Evolutionary conservation across 192 early-diverging fungal species (phyloP).

Genomic region (Entomortierella lignicola): DNA sequence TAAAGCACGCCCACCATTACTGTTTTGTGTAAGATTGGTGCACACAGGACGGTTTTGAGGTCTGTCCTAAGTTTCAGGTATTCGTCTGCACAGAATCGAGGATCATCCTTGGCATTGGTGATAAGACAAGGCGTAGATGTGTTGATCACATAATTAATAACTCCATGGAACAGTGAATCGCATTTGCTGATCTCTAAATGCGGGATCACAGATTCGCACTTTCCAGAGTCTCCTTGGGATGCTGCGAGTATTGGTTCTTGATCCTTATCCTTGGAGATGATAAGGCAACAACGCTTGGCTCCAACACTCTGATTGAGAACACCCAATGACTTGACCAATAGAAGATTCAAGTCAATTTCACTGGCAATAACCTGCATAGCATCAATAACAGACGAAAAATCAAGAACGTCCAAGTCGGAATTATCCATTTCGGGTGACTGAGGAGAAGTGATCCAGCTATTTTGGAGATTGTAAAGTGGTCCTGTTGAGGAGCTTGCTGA

Average conservation of each 20-base stretch:
- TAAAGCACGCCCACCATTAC: constrained; percentile 57
- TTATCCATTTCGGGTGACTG: constrained; percentile 43
- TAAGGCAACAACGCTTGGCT: constrained; percentile 33
- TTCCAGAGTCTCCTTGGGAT: constrained; percentile 27
- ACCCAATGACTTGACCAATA: constrained; percentile 43
- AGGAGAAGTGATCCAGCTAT: constrained; percentile 19
- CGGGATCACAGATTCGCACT: constrained; percentile 39
- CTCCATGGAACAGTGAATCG: constrained; percentile 38
- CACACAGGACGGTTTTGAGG: constrained; percentile 57
- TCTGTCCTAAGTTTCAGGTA: constrained; percentile 51
- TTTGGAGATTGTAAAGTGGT: background rate
- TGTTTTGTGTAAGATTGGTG: constrained; percentile 60
- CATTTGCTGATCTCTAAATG: constrained; percentile 30
- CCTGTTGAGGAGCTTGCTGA: background rate
- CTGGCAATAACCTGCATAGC: constrained; percentile 53
- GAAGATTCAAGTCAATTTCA: constrained; percentile 41
- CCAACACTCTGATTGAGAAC: constrained; percentile 51
- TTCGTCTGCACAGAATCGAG: constrained; percentile 45
- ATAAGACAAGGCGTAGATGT: constrained; percentile 31
- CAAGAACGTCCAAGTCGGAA: constrained; percentile 38
- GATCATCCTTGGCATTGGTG: constrained; percentile 49
- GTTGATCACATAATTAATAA: constrained; percentile 50
- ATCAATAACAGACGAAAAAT: constrained; percentile 50
- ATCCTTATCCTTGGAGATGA: constrained; percentile 44
- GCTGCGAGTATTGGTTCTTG: constrained; percentile 41